Conservation (phyloP, 2,329 filamentous ascomycete species). For the Botrytis fabae region DNA sequence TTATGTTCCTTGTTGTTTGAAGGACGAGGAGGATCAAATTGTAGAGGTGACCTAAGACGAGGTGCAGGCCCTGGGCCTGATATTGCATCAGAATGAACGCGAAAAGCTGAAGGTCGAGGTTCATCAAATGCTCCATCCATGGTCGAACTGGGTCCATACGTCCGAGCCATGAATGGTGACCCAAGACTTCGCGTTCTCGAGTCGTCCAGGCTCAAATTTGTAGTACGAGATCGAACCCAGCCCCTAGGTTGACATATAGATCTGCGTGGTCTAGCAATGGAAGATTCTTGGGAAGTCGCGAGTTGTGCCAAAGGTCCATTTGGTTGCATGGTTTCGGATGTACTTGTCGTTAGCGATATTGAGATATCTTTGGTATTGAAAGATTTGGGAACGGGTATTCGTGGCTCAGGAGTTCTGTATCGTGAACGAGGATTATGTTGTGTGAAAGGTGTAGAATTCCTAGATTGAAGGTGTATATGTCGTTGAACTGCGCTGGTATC, state of each 20-base stretch:
- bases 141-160: slow-evolving; percentile 61
- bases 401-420: slow-evolving; percentile 49
- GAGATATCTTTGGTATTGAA: slow-evolving; percentile 64
- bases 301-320: slow-evolving; percentile 62
- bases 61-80: slow-evolving; percentile 18
- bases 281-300: slow-evolving; percentile 41
- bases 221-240: slow-evolving; percentile 10
- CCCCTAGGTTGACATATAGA: slow-evolving; percentile 3
- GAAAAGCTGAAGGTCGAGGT: slow-evolving; percentile 28
- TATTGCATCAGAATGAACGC: slow-evolving; percentile 25
- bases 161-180: slow-evolving; percentile 52
- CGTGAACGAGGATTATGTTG: slow-evolving; percentile 53
- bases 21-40: slow-evolving; percentile 34
- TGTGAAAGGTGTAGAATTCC: slow-evolving; percentile 57
- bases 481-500: slow-evolving; percentile 47
- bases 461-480: slow-evolving; percentile 50
- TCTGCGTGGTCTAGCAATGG: neutral
- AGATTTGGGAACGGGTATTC: slow-evolving; percentile 43
- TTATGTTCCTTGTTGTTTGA: slow-evolving; percentile 37
- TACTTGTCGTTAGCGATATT: slow-evolving; percentile 62
- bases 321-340: slow-evolving; percentile 64
- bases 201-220: slow-evolving; percentile 16
- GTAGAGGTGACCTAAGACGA: slow-evolving; percentile 37
- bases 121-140: slow-evolving; percentile 24
- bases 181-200: slow-evolving; percentile 31